phyloP scores from a whole-genome alignment of 2,329 filamentous ascomycete species.

The Botryotinia convoluta region DNA sequence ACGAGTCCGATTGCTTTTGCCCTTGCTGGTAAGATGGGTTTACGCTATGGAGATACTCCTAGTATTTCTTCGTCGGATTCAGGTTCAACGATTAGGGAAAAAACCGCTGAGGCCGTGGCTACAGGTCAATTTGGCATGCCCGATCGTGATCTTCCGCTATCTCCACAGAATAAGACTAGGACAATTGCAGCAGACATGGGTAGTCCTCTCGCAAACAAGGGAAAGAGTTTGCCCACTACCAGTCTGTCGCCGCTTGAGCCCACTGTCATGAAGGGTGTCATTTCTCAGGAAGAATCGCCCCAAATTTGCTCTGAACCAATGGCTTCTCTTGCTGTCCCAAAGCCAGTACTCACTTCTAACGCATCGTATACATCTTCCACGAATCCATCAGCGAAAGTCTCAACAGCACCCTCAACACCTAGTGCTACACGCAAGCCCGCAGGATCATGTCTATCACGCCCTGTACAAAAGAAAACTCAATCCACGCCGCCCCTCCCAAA shows the following conservation, averaged over 20 bases:
- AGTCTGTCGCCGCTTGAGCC: neutral
- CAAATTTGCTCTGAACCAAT: neutral
- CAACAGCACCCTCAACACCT: neutral
- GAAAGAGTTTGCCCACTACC: neutral
- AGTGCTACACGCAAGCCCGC: neutral
- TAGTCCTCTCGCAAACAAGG: neutral
- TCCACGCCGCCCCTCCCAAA: neutral
- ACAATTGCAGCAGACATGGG: neutral
- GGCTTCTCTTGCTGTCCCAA: neutral
- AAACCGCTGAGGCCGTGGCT: neutral
- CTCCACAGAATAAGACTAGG: neutral
- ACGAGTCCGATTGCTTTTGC: neutral
- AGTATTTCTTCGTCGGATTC: neutral
- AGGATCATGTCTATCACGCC: neutral
- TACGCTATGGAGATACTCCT: too few relatives aligned
- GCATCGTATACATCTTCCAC: neutral
- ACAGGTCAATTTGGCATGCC: too few relatives aligned
- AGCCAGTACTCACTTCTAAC: neutral
- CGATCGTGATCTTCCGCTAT: neutral
- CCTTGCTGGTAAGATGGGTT: accelerated
- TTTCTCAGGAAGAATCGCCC: neutral
- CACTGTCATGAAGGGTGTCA: neutral
- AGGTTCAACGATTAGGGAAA: neutral
- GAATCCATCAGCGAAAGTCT: neutral
- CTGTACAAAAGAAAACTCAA: neutral